Percentiles rank a stretch among this genome's conserved stretches.
phyloP scores from a whole-genome alignment of 1,139 yeast species.

The Suhomyces bokatorum region DNA sequence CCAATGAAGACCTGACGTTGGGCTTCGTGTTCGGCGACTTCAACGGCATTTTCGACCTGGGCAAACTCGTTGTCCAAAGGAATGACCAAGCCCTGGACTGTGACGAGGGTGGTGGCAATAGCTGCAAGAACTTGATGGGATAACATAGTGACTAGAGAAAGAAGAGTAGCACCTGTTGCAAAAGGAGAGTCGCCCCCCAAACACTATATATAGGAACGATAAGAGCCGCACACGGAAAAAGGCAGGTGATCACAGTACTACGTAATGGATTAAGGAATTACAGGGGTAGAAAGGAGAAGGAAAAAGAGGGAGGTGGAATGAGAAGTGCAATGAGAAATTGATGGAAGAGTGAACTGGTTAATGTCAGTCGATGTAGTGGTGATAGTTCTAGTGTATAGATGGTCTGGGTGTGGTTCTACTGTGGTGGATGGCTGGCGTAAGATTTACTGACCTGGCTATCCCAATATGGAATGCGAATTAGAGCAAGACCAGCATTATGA shows the following conservation, averaged over 20 bases:
- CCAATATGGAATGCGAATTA: too few species aligned
- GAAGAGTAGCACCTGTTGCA: not conserved
- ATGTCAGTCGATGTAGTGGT: too few species aligned
- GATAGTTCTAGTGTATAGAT: too few species aligned
- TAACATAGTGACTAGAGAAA: not conserved
- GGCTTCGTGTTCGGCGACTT: not conserved
- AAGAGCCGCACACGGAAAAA: not conserved
- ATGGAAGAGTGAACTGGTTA: too few species aligned
- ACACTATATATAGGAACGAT: not conserved
- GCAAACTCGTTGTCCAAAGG: conserved; percentile 18
- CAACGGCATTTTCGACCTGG: conserved; percentile 7
- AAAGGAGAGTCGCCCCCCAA: not conserved
- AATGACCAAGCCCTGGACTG: conserved; percentile 18
- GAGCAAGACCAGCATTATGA: too few species aligned
- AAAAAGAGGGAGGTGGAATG: too few species aligned
- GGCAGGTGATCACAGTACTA: not conserved
- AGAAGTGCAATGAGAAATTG: too few species aligned
- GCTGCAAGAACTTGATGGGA: conserved; percentile 8
- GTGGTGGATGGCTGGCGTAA: too few species aligned
- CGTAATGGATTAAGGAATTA: too few species aligned
- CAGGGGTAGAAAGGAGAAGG: too few species aligned
- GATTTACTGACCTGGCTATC: too few species aligned
- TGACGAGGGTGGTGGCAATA: conserved; percentile 12
- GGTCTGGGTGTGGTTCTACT: too few species aligned
- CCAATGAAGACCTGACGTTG: not conserved